Percentiles rank a stretch among this genome's conserved stretches.
Evolutionary conservation across 306 rosid species (phyloP).

Genomic region (Lotus japonicus): DNA sequence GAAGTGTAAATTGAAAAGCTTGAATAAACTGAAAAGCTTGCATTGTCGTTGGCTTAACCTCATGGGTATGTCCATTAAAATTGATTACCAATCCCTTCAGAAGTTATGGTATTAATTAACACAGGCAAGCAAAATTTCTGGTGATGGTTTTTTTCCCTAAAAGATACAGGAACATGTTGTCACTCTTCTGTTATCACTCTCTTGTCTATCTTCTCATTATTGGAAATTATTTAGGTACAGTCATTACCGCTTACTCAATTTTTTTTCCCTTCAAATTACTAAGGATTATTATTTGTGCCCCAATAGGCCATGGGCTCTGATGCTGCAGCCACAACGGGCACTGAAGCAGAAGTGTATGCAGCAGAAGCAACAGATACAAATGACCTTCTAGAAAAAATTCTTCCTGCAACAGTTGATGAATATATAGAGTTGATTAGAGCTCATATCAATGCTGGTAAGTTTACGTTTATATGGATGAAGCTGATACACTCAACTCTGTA

Average conservation of each 20-base stretch:
- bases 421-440: conserved; percentile 75
- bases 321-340: conserved; percentile 87
- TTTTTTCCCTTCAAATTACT: background rate
- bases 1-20: too few species aligned
- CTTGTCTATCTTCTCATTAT: background rate
- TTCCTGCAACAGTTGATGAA: conserved; percentile 75
- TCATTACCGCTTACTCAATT: background rate
- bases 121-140: background rate
- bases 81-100: background rate
- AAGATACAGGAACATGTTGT: too few species aligned
- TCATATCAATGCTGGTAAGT: conserved; percentile 69
- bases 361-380: conserved; percentile 86
- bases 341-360: conserved; percentile 95
- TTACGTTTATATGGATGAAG: conserved; percentile 14
- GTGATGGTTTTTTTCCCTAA: too few species aligned
- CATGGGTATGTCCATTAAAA: background rate
- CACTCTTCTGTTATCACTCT: too few species aligned
- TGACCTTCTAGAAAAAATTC: conserved; percentile 80
- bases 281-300: conserved; percentile 17
- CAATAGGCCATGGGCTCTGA: conserved; percentile 81
- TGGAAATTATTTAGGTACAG: background rate
- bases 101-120: background rate
- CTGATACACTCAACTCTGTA: background rate
- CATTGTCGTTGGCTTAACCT: background rate
- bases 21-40: background rate